Conservation (phyloP, 2,329 filamentous ascomycete species). For the Microdochium paspali region DNA sequence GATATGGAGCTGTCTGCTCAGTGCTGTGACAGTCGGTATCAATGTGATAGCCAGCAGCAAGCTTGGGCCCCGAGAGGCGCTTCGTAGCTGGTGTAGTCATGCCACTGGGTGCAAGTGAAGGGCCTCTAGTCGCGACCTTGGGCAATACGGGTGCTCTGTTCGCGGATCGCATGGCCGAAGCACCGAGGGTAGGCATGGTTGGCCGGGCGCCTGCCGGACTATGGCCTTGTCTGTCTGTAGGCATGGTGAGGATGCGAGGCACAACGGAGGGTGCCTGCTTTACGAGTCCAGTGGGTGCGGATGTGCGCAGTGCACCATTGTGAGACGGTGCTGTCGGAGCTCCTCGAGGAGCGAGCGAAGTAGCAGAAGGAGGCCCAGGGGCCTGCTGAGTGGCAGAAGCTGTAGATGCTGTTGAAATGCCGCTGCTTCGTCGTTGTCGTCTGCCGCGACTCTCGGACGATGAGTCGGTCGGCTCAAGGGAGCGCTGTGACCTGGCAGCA, state of each 20-base stretch:
- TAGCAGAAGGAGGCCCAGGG: not conserved
- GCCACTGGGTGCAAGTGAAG: slow-evolving; percentile 17
- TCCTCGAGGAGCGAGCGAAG: not conserved
- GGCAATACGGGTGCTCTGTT: slow-evolving; percentile 41
- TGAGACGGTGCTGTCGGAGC: not conserved
- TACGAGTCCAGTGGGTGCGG: not conserved
- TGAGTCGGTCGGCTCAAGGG: not conserved
- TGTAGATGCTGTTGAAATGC: not conserved
- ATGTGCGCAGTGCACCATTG: not conserved
- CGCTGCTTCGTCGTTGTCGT: not conserved
- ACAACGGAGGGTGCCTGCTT: not conserved
- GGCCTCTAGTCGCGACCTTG: slow-evolving; percentile 40
- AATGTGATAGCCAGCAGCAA: slow-evolving; percentile 18
- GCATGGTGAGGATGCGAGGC: slow-evolving; percentile 15
- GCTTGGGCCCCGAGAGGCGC: slow-evolving; percentile 17
- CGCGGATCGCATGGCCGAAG: slow-evolving; percentile 46
- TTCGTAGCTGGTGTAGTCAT: slow-evolving; percentile 28
- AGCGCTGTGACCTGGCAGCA: not conserved
- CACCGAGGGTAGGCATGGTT: slow-evolving; percentile 59
- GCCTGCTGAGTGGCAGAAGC: not conserved
- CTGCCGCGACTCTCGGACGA: not conserved
- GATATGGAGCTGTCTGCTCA: slow-evolving; percentile 43
- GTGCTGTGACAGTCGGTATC: slow-evolving; percentile 14
- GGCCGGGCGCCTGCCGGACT: slow-evolving; percentile 42
- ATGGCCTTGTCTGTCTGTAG: slow-evolving; percentile 33